These are phyloP conservation scores for Nymphaea colorata DNA, from an alignment of 164 flowering plant species.

Conservation along the genomic window DNA sequence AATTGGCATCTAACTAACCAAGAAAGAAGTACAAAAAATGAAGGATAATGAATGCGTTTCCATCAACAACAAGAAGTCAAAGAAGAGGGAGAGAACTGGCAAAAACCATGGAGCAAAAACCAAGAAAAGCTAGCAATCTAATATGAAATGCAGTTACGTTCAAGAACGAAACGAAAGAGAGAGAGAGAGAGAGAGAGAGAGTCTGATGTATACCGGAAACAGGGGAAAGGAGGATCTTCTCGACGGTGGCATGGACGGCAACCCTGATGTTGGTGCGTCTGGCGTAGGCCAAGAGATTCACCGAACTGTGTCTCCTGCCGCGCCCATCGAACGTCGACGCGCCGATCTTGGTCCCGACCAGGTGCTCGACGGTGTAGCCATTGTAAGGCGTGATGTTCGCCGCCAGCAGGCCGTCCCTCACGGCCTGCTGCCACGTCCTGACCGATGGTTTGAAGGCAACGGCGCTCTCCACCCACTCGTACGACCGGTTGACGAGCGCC, in stretches of 20 bases:
- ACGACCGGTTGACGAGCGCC: slow-evolving; percentile 41
- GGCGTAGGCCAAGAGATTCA: slow-evolving; percentile 50
- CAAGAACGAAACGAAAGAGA: too few relatives aligned
- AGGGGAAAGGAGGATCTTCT: slow-evolving; percentile 41
- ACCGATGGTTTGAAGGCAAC: slow-evolving; percentile 54
- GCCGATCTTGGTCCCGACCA: slow-evolving; percentile 68
- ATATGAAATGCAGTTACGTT: too few relatives aligned
- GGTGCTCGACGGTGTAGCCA: slow-evolving; percentile 50
- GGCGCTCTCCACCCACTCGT: slow-evolving; percentile 67
- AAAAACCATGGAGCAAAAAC: background rate
- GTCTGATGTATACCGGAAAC: slow-evolving; percentile 6
- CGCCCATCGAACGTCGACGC: slow-evolving; percentile 57
- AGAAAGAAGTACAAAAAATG: too few relatives aligned
- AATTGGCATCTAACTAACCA: too few relatives aligned
- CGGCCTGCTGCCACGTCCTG: slow-evolving; percentile 63
- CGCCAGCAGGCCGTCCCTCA: slow-evolving; percentile 55
- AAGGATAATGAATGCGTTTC: too few relatives aligned
- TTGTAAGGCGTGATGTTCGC: slow-evolving; percentile 59
- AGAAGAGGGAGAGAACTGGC: background rate
- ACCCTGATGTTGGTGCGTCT: slow-evolving; percentile 35
- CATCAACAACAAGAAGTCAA: background rate
- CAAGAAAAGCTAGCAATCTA: too few relatives aligned
- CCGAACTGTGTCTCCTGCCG: slow-evolving; percentile 61
- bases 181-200: too few relatives aligned
- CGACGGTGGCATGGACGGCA: slow-evolving; percentile 52